phyloP scores from a whole-genome alignment of 2,329 filamentous ascomycete species.

The Sporothrix brasiliensis region DNA sequence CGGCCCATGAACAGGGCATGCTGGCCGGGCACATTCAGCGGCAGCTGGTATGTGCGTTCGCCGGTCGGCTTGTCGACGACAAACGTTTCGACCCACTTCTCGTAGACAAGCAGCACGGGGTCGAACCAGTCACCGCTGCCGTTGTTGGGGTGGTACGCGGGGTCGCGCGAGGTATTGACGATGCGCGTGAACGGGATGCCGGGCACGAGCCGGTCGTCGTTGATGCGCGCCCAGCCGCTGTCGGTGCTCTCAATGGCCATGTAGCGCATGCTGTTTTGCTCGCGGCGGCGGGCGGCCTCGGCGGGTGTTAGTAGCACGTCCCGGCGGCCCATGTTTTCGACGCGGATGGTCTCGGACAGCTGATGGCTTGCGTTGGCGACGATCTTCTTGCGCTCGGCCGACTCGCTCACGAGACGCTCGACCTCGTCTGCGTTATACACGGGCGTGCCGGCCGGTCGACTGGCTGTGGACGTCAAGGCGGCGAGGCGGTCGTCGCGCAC shows the following conservation, averaged over 20 bases:
- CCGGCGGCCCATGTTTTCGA: not conserved
- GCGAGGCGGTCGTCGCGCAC: slow-evolving; percentile 23
- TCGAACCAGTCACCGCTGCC: slow-evolving; percentile 27
- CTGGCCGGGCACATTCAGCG: slow-evolving; percentile 28
- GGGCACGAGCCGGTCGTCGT: not conserved
- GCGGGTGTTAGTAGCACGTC: not conserved
- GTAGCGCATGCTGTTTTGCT: not conserved
- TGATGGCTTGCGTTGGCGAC: not conserved
- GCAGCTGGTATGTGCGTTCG: slow-evolving; percentile 31
- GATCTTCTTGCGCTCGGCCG: not conserved
- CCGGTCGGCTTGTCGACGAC: slow-evolving; percentile 2
- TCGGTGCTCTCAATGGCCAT: not conserved
- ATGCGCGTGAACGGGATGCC: slow-evolving; percentile 24
- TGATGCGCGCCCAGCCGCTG: slow-evolving; percentile 28
- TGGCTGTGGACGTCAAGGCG: too few species aligned
- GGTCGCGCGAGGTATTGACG: slow-evolving; percentile 31
- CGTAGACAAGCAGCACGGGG: slow-evolving; percentile 34
- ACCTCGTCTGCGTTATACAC: slow-evolving; percentile 16
- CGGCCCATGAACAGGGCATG: too few species aligned
- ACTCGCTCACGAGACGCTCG: slow-evolving; percentile 11
- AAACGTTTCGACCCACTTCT: slow-evolving; percentile 34
- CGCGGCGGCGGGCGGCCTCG: not conserved
- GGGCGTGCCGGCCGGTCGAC: not conserved
- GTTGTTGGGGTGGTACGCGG: not conserved
- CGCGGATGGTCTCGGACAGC: not conserved